These are phyloP conservation scores for Nicotiana undulata DNA, from an alignment of 257 asterid genomes.

Conservation along the genomic window DNA sequence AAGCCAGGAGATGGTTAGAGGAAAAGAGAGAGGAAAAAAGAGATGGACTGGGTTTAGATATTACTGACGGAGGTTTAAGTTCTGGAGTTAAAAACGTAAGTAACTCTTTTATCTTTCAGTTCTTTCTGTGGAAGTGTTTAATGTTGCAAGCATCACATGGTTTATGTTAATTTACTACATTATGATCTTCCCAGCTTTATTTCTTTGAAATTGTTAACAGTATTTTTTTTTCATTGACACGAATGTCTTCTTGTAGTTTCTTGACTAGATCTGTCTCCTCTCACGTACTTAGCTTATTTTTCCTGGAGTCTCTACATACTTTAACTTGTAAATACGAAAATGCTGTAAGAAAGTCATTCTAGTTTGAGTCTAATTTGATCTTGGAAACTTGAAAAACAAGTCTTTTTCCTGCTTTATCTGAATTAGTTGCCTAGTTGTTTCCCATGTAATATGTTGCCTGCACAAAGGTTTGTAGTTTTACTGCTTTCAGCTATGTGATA, in stretches of 20 bases:
- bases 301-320: too few relatives aligned
- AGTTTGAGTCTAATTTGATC: neutral
- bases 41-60: conserved; percentile 34
- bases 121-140: neutral
- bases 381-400: neutral
- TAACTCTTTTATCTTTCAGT: neutral
- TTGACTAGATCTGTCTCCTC: neutral
- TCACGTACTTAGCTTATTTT: neutral
- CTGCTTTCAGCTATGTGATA: neutral
- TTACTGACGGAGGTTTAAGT: conserved; percentile 11
- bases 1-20: conserved; percentile 70
- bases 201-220: neutral
- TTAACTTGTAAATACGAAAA: too few relatives aligned
- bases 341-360: neutral
- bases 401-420: neutral
- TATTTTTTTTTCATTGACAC: neutral
- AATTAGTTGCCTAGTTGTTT: neutral
- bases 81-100: conserved; percentile 36
- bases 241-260: neutral
- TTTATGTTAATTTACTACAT: neutral
- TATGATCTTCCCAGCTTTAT: neutral
- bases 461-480: neutral
- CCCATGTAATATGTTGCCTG: neutral
- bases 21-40: conserved; percentile 69
- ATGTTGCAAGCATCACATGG: neutral